A percentile compares a stretch with the other conserved stretches of the same genome.
Evolutionary conservation across 1,284 basidiomycete species (phyloP).

Genomic region (Trichosporon sp.): DNA sequence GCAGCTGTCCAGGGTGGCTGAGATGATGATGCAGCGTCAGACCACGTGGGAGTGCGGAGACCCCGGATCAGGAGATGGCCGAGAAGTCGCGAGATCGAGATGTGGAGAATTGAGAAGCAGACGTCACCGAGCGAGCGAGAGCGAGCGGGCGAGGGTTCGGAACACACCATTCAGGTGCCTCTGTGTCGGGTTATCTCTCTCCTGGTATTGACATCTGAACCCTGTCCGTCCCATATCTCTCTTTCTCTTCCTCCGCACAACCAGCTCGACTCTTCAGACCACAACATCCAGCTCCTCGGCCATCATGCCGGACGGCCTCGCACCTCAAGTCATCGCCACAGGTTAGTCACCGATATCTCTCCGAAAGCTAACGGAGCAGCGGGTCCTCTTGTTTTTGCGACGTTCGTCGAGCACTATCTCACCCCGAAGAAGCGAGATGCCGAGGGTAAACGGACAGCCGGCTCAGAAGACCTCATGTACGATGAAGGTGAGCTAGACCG

Average conservation of each 20-base stretch:
- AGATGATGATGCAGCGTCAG: slow-evolving; percentile 8
- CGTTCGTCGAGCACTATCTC: slow-evolving; percentile 76
- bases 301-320: slow-evolving; percentile 39
- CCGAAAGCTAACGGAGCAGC: slow-evolving; percentile 25
- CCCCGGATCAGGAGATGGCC: neutral
- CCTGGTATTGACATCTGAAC: neutral
- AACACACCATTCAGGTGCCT: neutral
- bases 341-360: slow-evolving; percentile 20
- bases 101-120: neutral
- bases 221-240: neutral
- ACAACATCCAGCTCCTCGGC: neutral
- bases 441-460: slow-evolving; percentile 55
- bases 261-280: neutral
- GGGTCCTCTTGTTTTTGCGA: slow-evolving; percentile 71
- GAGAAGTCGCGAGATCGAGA: neutral
- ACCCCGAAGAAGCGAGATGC: slow-evolving; percentile 53
- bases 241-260: neutral
- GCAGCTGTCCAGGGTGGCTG: neutral
- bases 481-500: slow-evolving; percentile 56
- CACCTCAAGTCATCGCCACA: slow-evolving; percentile 35
- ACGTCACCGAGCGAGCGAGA: neutral
- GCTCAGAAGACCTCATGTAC: slow-evolving; percentile 69
- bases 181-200: neutral
- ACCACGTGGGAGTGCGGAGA: neutral
- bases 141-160: neutral